Evolutionary conservation across 352 stramenopile genomes (phyloP), one percentile per base, ranked within the genome.

Genomic region (Globisporangium irregulare): DNA sequence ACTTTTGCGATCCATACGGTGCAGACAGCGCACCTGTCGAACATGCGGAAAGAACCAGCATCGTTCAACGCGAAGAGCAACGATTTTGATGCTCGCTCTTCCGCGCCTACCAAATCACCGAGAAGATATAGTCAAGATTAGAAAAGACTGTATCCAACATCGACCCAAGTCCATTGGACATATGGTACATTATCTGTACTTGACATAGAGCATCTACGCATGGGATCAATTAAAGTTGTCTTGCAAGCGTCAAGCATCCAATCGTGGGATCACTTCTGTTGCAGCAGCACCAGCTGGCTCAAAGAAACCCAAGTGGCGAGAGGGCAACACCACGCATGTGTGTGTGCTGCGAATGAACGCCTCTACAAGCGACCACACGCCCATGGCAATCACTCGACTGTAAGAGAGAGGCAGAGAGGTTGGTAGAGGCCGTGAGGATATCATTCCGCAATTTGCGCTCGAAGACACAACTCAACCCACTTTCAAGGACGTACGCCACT

Each of bases 361-460:
- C 58, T 63, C 58, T 54, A 63, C 58, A 53, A 41, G 34, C 18
- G 20, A 9, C 36, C 22, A 41, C 57, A 38, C 7, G 10, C n/a
- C 14, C 18, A 62, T 24, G 8, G 53, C n/a, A 38, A 59, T 22
- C 54, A 24, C 15, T 29, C 10, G 8, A 22, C 7, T 25, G 8
- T 20, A 34, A 3, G 51, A 57, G 51, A 22, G 24, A 27, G 25
- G 29, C 51, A 25, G 51, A 8, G 10, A 25, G 51, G 10, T 22
- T n/a, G 41, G 54, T 59, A 59, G 27, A 41, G 54, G 10, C 14
- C 14, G 36, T 43, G 36, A 15, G 25, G 22, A 12, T 25, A 4
- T 67, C 62, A 67, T 43, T 67, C 50, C 20, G 12, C 62, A 67
- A 67, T 29, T 67, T 20, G 50, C 62, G 14, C 20, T 48, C 48